Conservation (phyloP, 495 filamentous ascomycete genomes). For the Neurospora sp. region DNA sequence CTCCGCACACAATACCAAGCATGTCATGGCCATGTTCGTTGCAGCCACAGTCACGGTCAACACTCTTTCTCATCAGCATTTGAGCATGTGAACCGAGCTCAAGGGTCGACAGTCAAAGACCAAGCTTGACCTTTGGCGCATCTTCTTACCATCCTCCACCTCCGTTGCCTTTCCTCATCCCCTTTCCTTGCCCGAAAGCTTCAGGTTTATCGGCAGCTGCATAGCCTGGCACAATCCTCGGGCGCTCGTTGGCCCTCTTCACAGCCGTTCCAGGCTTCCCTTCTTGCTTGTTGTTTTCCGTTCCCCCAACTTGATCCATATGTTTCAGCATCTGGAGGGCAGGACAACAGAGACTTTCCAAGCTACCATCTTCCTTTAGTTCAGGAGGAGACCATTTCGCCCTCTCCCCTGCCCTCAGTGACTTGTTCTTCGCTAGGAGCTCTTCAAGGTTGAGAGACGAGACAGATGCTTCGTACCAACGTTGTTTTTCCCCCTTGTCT, state of each 20-base stretch:
- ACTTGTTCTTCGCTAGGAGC: constrained; percentile 26
- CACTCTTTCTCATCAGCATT: no score
- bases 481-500: constrained; percentile 8
- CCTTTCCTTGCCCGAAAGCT: not conserved
- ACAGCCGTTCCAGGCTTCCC: not conserved
- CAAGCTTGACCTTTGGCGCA: not conserved
- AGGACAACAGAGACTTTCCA: constrained; percentile 19
- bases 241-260: not conserved
- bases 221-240: not conserved
- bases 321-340: constrained; percentile 21
- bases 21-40: no score
- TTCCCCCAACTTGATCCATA: constrained; percentile 28
- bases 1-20: not conserved
- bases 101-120: no score
- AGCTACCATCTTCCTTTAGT: constrained; percentile 13
- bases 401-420: constrained; percentile 29
- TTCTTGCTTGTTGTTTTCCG: constrained; percentile 18
- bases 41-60: no score
- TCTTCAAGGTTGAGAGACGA: constrained; percentile 18
- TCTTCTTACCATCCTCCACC: not conserved
- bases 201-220: not conserved
- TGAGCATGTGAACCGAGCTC: no score
- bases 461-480: constrained; percentile 36
- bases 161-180: not conserved
- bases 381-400: constrained; percentile 24